phyloP scores from a whole-genome alignment of 495 filamentous ascomycete genomes.

The Xylaria telfairii region DNA sequence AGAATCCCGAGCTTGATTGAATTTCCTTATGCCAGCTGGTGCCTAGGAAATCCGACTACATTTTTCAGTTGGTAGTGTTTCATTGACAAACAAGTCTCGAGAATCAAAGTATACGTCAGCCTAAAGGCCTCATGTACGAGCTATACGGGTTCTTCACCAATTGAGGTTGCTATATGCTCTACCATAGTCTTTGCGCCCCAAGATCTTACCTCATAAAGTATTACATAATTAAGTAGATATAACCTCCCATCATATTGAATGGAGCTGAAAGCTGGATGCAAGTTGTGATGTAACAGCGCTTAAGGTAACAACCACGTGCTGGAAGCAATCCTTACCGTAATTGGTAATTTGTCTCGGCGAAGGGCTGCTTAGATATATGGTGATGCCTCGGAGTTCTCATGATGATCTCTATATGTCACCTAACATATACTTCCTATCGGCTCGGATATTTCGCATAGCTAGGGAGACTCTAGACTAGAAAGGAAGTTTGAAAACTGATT shows the following conservation, averaged over 20 bases:
- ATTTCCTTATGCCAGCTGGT: too few species aligned
- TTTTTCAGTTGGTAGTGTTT: too few species aligned
- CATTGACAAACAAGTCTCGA: too few species aligned
- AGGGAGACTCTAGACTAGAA: not conserved
- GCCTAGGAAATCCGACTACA: too few species aligned
- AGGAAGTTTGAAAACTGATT: not conserved
- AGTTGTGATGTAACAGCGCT: not conserved
- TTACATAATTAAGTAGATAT: not conserved
- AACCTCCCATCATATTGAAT: not conserved
- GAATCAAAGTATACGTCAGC: not conserved
- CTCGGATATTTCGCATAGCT: not conserved
- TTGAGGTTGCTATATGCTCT: not conserved
- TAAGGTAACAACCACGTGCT: not conserved
- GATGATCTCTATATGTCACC: not conserved
- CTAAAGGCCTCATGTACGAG: not conserved
- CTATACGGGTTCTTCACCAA: not conserved
- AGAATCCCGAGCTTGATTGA: too few species aligned
- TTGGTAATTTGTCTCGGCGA: not conserved
- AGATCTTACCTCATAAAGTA: not conserved
- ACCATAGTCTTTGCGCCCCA: not conserved
- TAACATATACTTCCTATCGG: not conserved
- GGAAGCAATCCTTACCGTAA: not conserved
- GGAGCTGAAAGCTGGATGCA: not conserved
- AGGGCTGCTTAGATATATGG: not conserved
- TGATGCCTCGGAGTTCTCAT: not conserved